Evolutionary conservation across 192 early-diverging fungal species (phyloP).

Genomic region (Cetraspora pellucida): DNA sequence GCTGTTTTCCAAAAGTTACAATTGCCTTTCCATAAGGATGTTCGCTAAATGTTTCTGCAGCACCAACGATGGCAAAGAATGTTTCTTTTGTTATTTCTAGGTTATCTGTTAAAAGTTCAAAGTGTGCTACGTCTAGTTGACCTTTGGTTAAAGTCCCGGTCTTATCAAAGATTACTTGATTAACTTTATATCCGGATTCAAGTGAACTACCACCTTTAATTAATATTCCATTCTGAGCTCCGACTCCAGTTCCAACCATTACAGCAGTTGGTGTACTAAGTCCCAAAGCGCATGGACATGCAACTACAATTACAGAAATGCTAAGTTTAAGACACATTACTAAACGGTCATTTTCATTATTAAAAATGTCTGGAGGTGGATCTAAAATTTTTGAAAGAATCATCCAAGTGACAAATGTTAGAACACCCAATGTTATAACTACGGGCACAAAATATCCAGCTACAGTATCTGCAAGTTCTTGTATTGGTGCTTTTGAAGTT

Average conservation of each 20-base stretch:
- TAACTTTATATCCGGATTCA: conserved; percentile 77
- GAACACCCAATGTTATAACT: conserved; percentile 71
- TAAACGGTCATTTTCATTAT: conserved; percentile 62
- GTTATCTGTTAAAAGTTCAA: conserved; percentile 36
- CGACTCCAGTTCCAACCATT: conserved; percentile 98
- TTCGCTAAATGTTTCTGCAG: conserved; percentile 82
- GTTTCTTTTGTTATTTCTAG: conserved; percentile 47
- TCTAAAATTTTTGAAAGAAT: conserved; percentile 53
- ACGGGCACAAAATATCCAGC: conserved; percentile 91
- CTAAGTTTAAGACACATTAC: conserved; percentile 81
- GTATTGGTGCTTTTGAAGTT: conserved; percentile 93
- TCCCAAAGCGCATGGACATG: conserved; percentile 96
- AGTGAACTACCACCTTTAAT: conserved; percentile 93
- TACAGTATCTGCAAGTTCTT: conserved; percentile 88
- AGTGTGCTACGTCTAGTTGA: conserved; percentile 61
- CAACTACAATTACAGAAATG: conserved; percentile 94
- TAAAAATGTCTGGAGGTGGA: conserved; percentile 46
- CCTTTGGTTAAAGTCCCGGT: conserved; percentile 93
- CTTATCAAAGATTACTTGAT: conserved; percentile 95
- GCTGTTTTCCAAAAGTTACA: conserved; percentile 55
- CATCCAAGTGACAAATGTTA: conserved; percentile 81
- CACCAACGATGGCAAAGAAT: conserved; percentile 69
- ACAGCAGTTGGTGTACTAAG: conserved; percentile 97
- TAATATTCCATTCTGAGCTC: conserved; percentile 92
- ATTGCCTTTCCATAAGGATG: conserved; percentile 87